phyloP scores from a whole-genome alignment of 495 filamentous ascomycete species.

The Clavariopsis aquatica region DNA sequence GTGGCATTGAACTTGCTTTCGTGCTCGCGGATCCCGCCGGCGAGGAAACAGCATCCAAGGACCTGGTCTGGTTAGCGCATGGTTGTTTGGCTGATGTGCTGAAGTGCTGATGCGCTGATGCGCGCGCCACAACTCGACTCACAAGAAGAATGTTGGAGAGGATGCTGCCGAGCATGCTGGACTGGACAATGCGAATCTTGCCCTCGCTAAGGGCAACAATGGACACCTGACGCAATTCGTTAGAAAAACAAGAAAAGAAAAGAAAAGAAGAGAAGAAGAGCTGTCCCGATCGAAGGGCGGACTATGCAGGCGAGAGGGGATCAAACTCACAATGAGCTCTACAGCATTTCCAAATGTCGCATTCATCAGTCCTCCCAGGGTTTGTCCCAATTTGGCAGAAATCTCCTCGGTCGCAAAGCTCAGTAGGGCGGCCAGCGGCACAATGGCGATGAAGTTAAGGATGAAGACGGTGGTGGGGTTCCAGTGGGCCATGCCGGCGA shows the following conservation, averaged over 20 bases:
- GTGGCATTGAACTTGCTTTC: conserved; percentile 82
- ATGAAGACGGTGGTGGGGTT: conserved; percentile 75
- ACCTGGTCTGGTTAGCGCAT: conserved; percentile 46
- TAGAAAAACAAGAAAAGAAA: too few species aligned
- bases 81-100: conserved; percentile 8
- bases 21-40: conserved; percentile 71
- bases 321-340: conserved; percentile 81
- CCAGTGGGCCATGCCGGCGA: conserved; percentile 72
- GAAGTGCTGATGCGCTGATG: too few species aligned
- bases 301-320: too few species aligned
- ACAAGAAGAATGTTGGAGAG: conserved; percentile 90
- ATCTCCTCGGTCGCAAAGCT: conserved; percentile 97
- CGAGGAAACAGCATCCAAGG: conserved; percentile 93
- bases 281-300: too few species aligned
- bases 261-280: too few species aligned
- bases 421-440: conserved; percentile 86
- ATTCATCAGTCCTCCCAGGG: conserved; percentile 89
- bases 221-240: conserved; percentile 65
- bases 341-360: conserved; percentile 97
- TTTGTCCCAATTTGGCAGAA: conserved; percentile 78
- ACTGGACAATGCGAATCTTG: conserved; percentile 92
- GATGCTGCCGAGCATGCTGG: conserved; percentile 96
- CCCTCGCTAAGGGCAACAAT: conserved; percentile 83
- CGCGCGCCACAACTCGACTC: conserved; percentile 9
- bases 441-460: conserved; percentile 94